Conservation (phyloP, 164 flowering plant species). For the Kingdonia uniflora region DNA sequence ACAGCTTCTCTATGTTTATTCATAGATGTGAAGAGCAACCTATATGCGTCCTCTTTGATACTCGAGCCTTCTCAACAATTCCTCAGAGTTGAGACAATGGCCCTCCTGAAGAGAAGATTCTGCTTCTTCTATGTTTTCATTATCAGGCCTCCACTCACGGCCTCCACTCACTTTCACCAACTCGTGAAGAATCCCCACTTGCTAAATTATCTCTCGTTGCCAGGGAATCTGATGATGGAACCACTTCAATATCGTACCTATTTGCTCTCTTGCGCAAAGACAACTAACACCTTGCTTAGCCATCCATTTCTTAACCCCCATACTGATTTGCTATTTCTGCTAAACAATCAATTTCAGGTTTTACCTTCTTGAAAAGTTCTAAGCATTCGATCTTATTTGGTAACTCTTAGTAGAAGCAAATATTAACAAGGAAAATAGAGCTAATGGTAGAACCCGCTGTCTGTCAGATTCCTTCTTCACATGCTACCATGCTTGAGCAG, state of each 20-base stretch:
- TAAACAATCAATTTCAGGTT: too few relatives aligned
- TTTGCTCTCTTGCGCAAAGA: constrained; percentile 52
- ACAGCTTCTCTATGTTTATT: constrained; percentile 93
- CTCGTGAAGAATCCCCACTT: constrained; percentile 57
- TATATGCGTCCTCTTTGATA: constrained; percentile 78
- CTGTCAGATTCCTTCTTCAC: too few relatives aligned
- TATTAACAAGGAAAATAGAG: too few relatives aligned
- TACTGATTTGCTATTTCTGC: too few relatives aligned
- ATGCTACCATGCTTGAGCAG: too few relatives aligned
- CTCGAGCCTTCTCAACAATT: constrained; percentile 81
- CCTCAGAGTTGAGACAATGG: constrained; percentile 77
- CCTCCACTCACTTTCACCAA: constrained; percentile 49
- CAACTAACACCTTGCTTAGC: constrained; percentile 24
- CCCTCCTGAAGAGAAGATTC: constrained; percentile 88
- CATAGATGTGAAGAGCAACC: constrained; percentile 85
- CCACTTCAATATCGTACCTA: constrained; percentile 41
- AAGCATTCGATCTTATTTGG: too few relatives aligned
- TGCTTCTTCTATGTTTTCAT: constrained; percentile 83
- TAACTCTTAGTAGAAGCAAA: too few relatives aligned
- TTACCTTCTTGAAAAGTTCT: too few relatives aligned
- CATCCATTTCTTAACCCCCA: constrained; percentile 39
- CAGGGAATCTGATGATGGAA: constrained; percentile 62
- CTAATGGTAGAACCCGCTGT: too few relatives aligned
- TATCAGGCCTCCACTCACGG: constrained; percentile 45
- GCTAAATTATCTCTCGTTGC: constrained; percentile 80